Evolutionary conservation across 2,329 filamentous ascomycete genomes (phyloP).

Genomic region (Venturia asperata): DNA sequence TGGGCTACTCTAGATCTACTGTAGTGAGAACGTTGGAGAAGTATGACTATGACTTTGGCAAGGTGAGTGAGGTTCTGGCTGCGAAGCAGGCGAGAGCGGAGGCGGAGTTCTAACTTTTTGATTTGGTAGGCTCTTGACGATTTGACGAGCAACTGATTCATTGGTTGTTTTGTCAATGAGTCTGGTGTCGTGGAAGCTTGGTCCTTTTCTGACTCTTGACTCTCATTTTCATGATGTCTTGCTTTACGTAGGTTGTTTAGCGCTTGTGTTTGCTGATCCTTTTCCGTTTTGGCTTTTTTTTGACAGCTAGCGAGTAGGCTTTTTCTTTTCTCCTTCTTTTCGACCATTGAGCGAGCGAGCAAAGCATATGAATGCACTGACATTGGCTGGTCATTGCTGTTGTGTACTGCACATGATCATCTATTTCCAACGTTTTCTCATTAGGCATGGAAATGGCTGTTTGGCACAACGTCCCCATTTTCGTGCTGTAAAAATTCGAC

Average conservation of each 20-base stretch:
- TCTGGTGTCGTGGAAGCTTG: constrained; percentile 7
- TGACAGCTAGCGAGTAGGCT: neutral
- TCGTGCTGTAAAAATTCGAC: neutral
- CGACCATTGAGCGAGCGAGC: constrained; percentile 4
- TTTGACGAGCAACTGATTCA: constrained; percentile 13
- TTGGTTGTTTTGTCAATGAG: constrained; percentile 5
- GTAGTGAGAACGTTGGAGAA: constrained; percentile 80
- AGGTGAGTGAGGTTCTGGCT: constrained; percentile 46
- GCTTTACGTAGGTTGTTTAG: neutral
- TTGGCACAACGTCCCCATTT: neutral
- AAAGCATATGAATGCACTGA: constrained; percentile 7
- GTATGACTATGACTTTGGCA: constrained; percentile 92
- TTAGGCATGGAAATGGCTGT: neutral
- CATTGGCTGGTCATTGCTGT: neutral
- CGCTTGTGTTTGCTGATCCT: neutral
- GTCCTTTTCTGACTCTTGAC: neutral
- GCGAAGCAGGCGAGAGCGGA: constrained; percentile 13
- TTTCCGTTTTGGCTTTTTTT: neutral
- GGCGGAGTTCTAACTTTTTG: constrained; percentile 11
- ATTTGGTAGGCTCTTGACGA: constrained; percentile 17
- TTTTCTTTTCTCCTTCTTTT: neutral
- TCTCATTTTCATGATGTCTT: neutral
- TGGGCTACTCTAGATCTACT: constrained; percentile 74
- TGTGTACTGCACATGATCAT: constrained; percentile 11
- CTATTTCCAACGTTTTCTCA: neutral